Conservation (phyloP, 2,329 filamentous ascomycete species). For the Sporothrix phasma region DNA sequence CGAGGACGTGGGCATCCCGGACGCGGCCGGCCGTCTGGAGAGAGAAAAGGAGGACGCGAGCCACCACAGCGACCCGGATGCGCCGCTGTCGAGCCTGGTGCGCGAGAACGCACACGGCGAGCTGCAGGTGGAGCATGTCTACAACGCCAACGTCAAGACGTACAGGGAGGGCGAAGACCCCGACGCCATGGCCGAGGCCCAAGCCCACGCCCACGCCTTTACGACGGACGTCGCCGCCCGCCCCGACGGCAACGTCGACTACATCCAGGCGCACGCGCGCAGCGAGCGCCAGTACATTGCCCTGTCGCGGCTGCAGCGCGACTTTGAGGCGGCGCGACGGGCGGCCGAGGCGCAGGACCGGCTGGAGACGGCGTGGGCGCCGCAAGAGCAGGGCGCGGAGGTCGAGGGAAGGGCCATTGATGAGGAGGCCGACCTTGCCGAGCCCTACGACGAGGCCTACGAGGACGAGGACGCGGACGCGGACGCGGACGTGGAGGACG, state of each 20-base stretch:
- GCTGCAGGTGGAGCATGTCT: constrained; percentile 50
- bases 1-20: constrained; percentile 46
- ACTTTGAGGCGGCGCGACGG: constrained; percentile 40
- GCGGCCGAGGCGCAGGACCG: constrained; percentile 28
- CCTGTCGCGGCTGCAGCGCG: constrained; percentile 46
- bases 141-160: constrained; percentile 20
- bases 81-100: constrained; percentile 26
- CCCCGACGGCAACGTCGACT: constrained; percentile 36
- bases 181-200: neutral
- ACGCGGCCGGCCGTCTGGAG: constrained; percentile 20
- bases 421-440: constrained; percentile 21
- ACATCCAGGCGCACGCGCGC: constrained; percentile 40
- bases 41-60: neutral
- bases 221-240: constrained; percentile 41
- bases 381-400: constrained; percentile 22
- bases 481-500: constrained; percentile 22
- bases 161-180: neutral
- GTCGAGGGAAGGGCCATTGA: constrained; percentile 23
- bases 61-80: too few species aligned
- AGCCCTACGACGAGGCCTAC: constrained; percentile 14
- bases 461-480: constrained; percentile 24
- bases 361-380: constrained; percentile 25
- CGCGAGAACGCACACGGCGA: constrained; percentile 46
- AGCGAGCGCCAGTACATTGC: constrained; percentile 46
- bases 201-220: neutral